A percentile compares a stretch with the other conserved stretches of the same genome.
Conservation (phyloP, 495 filamentous ascomycete genomes). For the Hypoxylon rickii region DNA sequence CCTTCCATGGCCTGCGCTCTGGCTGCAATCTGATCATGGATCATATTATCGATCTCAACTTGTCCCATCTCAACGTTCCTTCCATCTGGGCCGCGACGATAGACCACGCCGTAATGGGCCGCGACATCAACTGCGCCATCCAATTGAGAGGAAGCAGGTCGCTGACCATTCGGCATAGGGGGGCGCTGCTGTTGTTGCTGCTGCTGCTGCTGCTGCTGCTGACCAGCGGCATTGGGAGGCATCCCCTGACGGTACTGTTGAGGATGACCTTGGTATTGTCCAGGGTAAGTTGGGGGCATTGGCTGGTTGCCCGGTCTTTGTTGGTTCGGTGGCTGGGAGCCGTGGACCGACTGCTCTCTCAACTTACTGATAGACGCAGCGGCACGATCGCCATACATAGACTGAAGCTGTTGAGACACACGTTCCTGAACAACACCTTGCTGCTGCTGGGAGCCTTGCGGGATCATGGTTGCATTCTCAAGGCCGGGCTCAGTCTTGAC, state of each 20-base stretch:
- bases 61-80: constrained; percentile 51
- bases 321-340: constrained; percentile 26
- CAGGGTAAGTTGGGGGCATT: constrained; percentile 37
- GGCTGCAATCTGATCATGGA: constrained; percentile 70
- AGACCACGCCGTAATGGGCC: constrained; percentile 59
- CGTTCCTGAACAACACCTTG: constrained; percentile 63
- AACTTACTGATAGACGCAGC: constrained; percentile 70
- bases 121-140: constrained; percentile 71
- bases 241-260: constrained; percentile 53
- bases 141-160: constrained; percentile 60
- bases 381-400: constrained; percentile 73
- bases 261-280: constrained; percentile 46
- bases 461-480: constrained; percentile 28
- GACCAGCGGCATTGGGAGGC: constrained; percentile 34
- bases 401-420: constrained; percentile 57
- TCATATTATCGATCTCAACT: constrained; percentile 61
- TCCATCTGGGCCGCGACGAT: constrained; percentile 47
- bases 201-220: constrained; percentile 53
- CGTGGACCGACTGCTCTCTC: constrained; percentile 50
- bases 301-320: constrained; percentile 32
- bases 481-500: constrained; percentile 45
- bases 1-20: constrained; percentile 72
- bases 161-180: constrained; percentile 46
- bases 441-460: constrained; percentile 48
- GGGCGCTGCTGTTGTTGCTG: constrained; percentile 52